Evolutionary conservation across 179 eudicot genomes (phyloP).

Genomic region (Silene noctiflora): DNA sequence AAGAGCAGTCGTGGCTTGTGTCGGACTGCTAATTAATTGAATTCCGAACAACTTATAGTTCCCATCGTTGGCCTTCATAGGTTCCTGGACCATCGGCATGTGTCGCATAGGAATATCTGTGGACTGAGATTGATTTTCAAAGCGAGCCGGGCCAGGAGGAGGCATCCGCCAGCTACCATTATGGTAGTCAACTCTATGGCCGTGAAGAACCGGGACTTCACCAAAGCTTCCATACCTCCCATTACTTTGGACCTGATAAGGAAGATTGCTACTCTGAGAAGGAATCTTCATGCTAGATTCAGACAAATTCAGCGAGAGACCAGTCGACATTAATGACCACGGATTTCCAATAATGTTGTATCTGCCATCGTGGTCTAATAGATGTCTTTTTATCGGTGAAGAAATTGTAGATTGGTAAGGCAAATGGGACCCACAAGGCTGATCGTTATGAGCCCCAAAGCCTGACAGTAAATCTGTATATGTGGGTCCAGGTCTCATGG

Average conservation of each 20-base stretch:
- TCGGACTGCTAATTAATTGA: slow-evolving; percentile 46
- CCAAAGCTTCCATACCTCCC: slow-evolving; percentile 48
- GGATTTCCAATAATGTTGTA: slow-evolving; percentile 42
- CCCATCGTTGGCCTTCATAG: slow-evolving; percentile 56
- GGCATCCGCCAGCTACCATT: slow-evolving; percentile 68
- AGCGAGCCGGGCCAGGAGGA: slow-evolving; percentile 45
- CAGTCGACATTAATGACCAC: slow-evolving; percentile 52
- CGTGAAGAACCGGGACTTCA: slow-evolving; percentile 41
- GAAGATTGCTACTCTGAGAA: slow-evolving; percentile 32
- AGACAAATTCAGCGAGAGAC: slow-evolving; percentile 67
- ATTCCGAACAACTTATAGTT: slow-evolving; percentile 85
- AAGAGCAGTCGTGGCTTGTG: slow-evolving; percentile 32
- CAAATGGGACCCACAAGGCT: slow-evolving; percentile 42
- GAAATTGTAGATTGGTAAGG: slow-evolving; percentile 36
- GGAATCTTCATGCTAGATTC: slow-evolving; percentile 49
- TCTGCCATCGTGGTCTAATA: slow-evolving; percentile 51
- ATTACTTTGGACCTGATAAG: slow-evolving; percentile 51
- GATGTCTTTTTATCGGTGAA: slow-evolving; percentile 40
- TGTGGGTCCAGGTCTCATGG: slow-evolving; percentile 52
- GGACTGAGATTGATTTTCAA: slow-evolving; percentile 43
- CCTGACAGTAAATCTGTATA: slow-evolving; percentile 74
- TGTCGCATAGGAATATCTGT: slow-evolving; percentile 45
- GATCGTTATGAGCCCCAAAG: slow-evolving; percentile 50
- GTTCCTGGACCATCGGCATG: slow-evolving; percentile 34
- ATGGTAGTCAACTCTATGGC: slow-evolving; percentile 46